phyloP scores from a whole-genome alignment of 805 yeast genomes.

The Saccharomycopsis sp. region DNA sequence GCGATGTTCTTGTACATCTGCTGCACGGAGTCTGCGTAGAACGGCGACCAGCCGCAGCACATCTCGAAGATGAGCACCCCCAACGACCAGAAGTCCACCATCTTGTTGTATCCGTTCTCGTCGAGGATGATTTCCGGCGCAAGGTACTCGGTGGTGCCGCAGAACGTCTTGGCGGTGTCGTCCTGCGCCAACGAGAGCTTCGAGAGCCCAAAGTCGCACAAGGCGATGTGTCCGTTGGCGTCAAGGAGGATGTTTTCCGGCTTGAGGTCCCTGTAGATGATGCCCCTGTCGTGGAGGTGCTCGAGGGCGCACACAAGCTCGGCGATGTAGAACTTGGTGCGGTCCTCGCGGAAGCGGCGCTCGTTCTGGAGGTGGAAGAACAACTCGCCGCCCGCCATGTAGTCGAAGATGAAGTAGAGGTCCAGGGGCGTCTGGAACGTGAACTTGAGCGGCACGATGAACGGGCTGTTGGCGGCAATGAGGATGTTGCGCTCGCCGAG shows the following conservation, averaged over 20 bases:
- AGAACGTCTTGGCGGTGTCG: slow-evolving; percentile 89
- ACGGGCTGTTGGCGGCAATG: slow-evolving; percentile 89
- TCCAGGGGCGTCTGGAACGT: slow-evolving; percentile 95
- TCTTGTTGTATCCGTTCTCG: slow-evolving; percentile 94
- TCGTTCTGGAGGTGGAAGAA: slow-evolving; percentile 97
- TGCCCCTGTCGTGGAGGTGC: slow-evolving; percentile 90
- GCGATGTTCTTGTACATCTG: slow-evolving; percentile 99
- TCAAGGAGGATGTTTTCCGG: slow-evolving; percentile 94
- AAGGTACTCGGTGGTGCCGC: slow-evolving; percentile 96
- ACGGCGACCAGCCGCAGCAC: slow-evolving; percentile 99
- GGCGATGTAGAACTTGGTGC: slow-evolving; percentile 96
- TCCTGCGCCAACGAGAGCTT: slow-evolving; percentile 84
- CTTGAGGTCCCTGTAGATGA: slow-evolving; percentile 93
- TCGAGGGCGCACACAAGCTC: slow-evolving; percentile 90
- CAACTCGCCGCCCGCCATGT: slow-evolving; percentile 97
- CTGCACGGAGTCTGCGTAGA: slow-evolving; percentile 88
- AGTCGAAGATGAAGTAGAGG: slow-evolving; percentile 89
- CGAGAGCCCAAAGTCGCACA: slow-evolving; percentile 95
- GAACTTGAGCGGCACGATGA: slow-evolving; percentile 91
- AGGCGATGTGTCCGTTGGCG: slow-evolving; percentile 94
- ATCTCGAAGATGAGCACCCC: slow-evolving; percentile 96
- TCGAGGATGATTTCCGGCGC: slow-evolving; percentile 96
- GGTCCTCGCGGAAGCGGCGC: slow-evolving; percentile 85
- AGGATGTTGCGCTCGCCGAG: slow-evolving; percentile 94
- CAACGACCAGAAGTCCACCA: slow-evolving; percentile 98